Percentiles rank a stretch among this genome's conserved stretches.
Conservation (phyloP, 306 rosid genomes). For the Cicer pinnatifidum region DNA sequence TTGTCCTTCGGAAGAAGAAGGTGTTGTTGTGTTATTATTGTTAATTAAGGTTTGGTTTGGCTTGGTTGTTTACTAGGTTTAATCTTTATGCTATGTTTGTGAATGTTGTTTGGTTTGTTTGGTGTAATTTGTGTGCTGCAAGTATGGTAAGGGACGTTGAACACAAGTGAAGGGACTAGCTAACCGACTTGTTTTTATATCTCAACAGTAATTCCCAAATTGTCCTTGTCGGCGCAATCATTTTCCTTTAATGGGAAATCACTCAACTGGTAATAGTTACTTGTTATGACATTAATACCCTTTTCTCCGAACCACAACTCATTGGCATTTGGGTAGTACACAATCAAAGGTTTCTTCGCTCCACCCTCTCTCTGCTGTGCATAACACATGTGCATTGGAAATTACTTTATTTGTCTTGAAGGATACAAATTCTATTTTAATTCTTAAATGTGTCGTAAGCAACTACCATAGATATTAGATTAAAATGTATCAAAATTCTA, state of each 20-base stretch:
- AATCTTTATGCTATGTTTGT: constrained; percentile 13
- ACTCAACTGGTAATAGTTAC: constrained; percentile 32
- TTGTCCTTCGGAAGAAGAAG: neutral
- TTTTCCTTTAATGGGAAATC: constrained; percentile 41
- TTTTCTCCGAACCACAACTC: neutral
- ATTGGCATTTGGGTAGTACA: too few relatives aligned
- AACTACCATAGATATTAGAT: too few relatives aligned
- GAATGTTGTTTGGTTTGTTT: constrained; percentile 25
- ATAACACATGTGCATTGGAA: neutral
- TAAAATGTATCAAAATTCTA: too few relatives aligned
- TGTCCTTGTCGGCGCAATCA: constrained; percentile 50
- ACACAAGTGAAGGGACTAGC: constrained; percentile 62
- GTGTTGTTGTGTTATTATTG: constrained; percentile 41
- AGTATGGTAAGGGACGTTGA: constrained; percentile 74
- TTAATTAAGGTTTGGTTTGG: neutral
- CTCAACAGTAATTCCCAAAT: constrained; percentile 42
- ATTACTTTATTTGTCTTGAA: neutral
- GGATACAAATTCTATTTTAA: too few relatives aligned
- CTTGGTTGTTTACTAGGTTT: constrained; percentile 51
- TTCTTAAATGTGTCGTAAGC: too few relatives aligned
- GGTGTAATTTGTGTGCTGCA: constrained; percentile 53
- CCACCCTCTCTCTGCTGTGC: neutral
- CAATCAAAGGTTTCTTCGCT: too few relatives aligned
- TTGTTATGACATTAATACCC: constrained; percentile 41
- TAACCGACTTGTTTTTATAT: constrained; percentile 56